Evolutionary conservation across 805 yeast genomes (phyloP), one percentile per base, ranked within the genome.

Genomic region (Maudiozyma barnettii): DNA sequence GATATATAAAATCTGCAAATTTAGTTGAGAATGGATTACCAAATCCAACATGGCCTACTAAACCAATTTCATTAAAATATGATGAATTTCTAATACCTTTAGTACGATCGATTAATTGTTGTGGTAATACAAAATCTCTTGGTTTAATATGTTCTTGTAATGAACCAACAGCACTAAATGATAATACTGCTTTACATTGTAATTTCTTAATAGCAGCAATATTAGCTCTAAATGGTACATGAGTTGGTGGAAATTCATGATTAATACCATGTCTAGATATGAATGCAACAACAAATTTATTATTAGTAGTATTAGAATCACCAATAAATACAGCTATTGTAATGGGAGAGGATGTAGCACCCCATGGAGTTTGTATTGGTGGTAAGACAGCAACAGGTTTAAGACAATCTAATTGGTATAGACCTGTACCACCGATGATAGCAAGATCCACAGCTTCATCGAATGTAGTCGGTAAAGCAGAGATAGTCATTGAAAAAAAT

Each of bases 341-440:
- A 61, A 93, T 85, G 37, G 96, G 90, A 13, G 95, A 83, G 4
- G 97, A 89, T 20, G 99, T 96, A 55, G 75, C 77, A 10, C 99
- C 99, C 98, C 98, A 93, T 20, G 99, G 99, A 3, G 99, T 93
- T 18, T 84, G 76, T 49, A 89, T 68, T 14, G 87, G 79, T 12
- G 67, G 67, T 39, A 93, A 69, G 55, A 82, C 73, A 14, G 96
- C 96, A 41, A 91, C 95, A 3, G 95, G 95, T 43, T 81, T 76
- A 47, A 93, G 73, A 48, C 86, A 80, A 38, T 83, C 86, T 48
- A 93, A 73, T 49, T 86, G 84, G 72, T 93, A 93, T 29, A 93
- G 76, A n/a, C 99, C 99, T 4, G 99, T 93, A 38, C 99, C 99
- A 38, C 99, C 99, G 64, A 93, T 93, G 55, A 93, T 79, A 33